phyloP scores from a whole-genome alignment of 108 stramenopile species.

The Chaetoceros muelleri region DNA sequence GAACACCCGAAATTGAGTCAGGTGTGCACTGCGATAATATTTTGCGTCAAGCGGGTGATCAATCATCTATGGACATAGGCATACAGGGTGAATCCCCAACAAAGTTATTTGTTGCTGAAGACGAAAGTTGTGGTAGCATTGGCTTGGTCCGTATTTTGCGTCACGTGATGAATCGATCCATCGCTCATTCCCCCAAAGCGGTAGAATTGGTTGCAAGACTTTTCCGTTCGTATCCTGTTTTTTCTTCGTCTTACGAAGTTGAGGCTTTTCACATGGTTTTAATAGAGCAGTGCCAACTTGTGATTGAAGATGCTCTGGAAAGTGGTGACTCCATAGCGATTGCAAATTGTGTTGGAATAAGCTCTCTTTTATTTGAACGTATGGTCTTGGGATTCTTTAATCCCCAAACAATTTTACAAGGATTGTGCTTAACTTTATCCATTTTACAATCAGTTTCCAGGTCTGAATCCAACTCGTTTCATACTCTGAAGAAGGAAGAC shows the following conservation, averaged over 20 bases:
- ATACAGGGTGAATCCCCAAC: slow-evolving; percentile 26
- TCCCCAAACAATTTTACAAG: slow-evolving; percentile 44
- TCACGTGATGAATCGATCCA: slow-evolving; percentile 52
- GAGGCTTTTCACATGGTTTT: slow-evolving; percentile 71
- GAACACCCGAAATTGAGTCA: background rate
- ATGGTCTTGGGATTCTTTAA: slow-evolving; percentile 73
- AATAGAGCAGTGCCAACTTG: slow-evolving; percentile 53
- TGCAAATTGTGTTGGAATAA: slow-evolving; percentile 65
- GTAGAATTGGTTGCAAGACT: slow-evolving; percentile 57
- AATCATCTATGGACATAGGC: slow-evolving; percentile 21
- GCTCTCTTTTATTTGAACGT: slow-evolving; percentile 66
- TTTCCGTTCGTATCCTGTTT: slow-evolving; percentile 71
- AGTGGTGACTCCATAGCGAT: slow-evolving; percentile 62
- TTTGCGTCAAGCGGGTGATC: background rate
- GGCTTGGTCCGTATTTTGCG: slow-evolving; percentile 69
- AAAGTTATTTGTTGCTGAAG: slow-evolving; percentile 42
- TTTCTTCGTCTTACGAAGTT: slow-evolving; percentile 70
- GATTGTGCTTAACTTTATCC: slow-evolving; percentile 37
- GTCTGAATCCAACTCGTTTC: slow-evolving; percentile 38
- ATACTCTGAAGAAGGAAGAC: slow-evolving; percentile 39
- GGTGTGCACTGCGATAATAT: too few relatives aligned
- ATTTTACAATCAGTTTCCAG: slow-evolving; percentile 47
- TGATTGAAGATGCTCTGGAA: slow-evolving; percentile 64
- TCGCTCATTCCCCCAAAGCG: slow-evolving; percentile 54
- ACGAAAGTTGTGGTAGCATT: slow-evolving; percentile 20